Evolutionary conservation across 805 yeast genomes (phyloP).

Genomic region (Candida arabinofermentans): DNA sequence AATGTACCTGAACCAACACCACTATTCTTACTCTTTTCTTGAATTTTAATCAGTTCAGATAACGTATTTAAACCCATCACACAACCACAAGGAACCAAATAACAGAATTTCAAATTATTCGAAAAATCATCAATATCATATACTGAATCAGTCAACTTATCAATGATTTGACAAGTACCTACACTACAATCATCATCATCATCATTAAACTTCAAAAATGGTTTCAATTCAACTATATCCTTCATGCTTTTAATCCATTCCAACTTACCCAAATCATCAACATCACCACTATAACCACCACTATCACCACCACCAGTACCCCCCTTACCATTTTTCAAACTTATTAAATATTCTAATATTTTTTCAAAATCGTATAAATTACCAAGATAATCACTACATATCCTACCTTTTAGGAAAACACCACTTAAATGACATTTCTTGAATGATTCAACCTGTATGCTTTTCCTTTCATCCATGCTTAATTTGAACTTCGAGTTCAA

Average conservation of each 20-base stretch:
- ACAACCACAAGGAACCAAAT: slow-evolving; percentile 45
- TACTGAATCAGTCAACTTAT: neutral
- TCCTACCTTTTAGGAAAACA: slow-evolving; percentile 41
- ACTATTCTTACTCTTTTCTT: slow-evolving; percentile 1
- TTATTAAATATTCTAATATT: slow-evolving; percentile 52
- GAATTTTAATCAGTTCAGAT: slow-evolving; percentile 14
- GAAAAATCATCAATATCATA: slow-evolving; percentile 6
- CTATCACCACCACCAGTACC: no score
- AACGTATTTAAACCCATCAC: slow-evolving; percentile 34
- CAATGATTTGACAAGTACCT: no score
- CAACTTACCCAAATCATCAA: slow-evolving; percentile 13
- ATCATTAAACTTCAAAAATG: slow-evolving; percentile 33
- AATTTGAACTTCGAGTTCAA: neutral
- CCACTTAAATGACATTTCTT: slow-evolving; percentile 44
- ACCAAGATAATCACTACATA: slow-evolving; percentile 71
- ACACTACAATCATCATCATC: no score
- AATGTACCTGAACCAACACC: neutral
- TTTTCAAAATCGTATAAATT: slow-evolving; percentile 59
- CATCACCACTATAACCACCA: slow-evolving; percentile 19
- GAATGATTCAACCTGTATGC: slow-evolving; percentile 32
- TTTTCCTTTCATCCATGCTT: slow-evolving; percentile 18
- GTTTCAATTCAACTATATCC: slow-evolving; percentile 33
- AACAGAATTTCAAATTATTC: slow-evolving; percentile 31
- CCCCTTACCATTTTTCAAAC: slow-evolving; percentile 30
- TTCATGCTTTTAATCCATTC: slow-evolving; percentile 30